phyloP scores from a whole-genome alignment of 2,329 filamentous ascomycete species.

The Sporothrix inflata region DNA sequence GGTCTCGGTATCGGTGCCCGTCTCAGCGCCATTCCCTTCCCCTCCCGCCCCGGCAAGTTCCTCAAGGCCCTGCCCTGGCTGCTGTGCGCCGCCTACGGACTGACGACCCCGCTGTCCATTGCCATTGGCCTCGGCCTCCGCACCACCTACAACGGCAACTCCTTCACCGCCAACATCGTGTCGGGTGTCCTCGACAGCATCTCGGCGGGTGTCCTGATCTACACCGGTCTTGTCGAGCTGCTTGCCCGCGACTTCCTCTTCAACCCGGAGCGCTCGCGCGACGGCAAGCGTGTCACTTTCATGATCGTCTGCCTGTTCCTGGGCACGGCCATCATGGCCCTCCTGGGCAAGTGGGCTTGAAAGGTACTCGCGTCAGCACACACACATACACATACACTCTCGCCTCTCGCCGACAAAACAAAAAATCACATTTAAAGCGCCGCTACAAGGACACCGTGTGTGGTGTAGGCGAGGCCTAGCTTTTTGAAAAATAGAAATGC shows the following conservation, averaged over 20 bases:
- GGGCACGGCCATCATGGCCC: conserved; percentile 77
- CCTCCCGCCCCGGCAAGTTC: conserved; percentile 65
- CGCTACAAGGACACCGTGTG: neutral
- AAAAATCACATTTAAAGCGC: neutral
- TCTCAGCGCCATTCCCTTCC: conserved; percentile 64
- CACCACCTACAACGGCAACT: conserved; percentile 62
- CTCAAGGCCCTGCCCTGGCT: conserved; percentile 75
- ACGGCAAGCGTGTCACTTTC: conserved; percentile 66
- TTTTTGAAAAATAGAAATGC: conserved; percentile 15
- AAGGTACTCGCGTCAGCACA: neutral
- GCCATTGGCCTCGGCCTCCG: conserved; percentile 79
- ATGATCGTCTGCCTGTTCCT: conserved; percentile 75
- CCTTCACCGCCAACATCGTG: conserved; percentile 67
- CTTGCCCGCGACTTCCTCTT: conserved; percentile 98
- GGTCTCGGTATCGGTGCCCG: conserved; percentile 89
- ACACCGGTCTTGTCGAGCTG: conserved; percentile 92
- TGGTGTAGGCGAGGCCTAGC: neutral
- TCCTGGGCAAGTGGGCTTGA: conserved; percentile 86
- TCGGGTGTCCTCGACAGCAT: conserved; percentile 91
- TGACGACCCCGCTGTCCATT: conserved; percentile 85
- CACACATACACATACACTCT: neutral
- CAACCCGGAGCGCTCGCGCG: conserved; percentile 79
- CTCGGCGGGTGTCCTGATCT: conserved; percentile 87
- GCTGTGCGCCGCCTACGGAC: conserved; percentile 70
- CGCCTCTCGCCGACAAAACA: neutral